Evolutionary conservation across 2,329 filamentous ascomycete species (phyloP), one percentile per base, ranked within the genome.

Genomic region (Monosporascus sp.): DNA sequence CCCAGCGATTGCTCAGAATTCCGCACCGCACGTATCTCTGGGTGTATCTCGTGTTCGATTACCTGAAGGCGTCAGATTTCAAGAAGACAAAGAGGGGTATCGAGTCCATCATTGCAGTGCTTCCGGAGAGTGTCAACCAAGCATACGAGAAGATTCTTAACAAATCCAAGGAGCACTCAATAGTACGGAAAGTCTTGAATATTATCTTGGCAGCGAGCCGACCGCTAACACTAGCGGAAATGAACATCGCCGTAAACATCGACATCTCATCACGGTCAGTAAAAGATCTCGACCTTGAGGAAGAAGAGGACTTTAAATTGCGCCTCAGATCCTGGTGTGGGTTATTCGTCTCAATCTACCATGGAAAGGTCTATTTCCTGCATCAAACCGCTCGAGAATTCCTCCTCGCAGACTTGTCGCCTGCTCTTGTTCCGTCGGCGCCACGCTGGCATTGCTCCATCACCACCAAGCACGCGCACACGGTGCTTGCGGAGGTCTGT

Each of bases 21-120:
- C 31, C 55, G 1, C 59, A 73, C 40, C 67, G 69, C 11, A 74
- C 69, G 0, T 73, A 73, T 49, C 68, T 74, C 17, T 74, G 67
- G 71, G 58, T 71, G 4, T 61, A 69, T 40, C 63, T 73, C 50
- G 60, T 72, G 1, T 68, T 72, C 14, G 58, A 71, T 16, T 60
- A 67, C 49, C 53, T 73, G 14, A 22, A 62, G 45, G 52, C 46
- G 11, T 31, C 9, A 31, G 27, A 31, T 31, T 31, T 31, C 9
- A 31, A 16, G 34, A 51, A 6, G 26, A 24, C 44, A 58, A 53
- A 34, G 62, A 56, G 5, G 40, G 27, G 27, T 31, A 5, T 66
- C 19, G 43, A 61, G 9, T 37, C 37, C 6, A 24, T 55, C 9
- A 54, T 67, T 55, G 49, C 49, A 22, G 55, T 52, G 14, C 59